These are phyloP conservation scores for Medicago truncatula DNA, from an alignment of 306 rosid genomes.

Conservation along the genomic window MtrunA17r5.0-ANR NC_053048.1:11448501-11449000, in stretches of 20 bases:
- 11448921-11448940: too few species aligned
- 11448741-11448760: conserved; percentile 1
- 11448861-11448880: background rate
- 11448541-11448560: conserved; percentile 37
- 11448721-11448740: conserved; percentile 8
- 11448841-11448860: background rate
- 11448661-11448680: conserved; percentile 27
- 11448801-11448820: background rate
- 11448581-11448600: conserved; percentile 40
- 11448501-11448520: conserved; percentile 32
- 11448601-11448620: conserved; percentile 33
- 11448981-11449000: too few species aligned
- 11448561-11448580: conserved; percentile 41
- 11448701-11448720: conserved; percentile 17
- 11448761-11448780: background rate
- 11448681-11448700: conserved; percentile 9
- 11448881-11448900: too few species aligned
- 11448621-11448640: conserved; percentile 21
- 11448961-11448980: too few species aligned
- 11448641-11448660: conserved; percentile 32
- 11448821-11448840: background rate
- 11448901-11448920: too few species aligned
- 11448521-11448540: conserved; percentile 31
- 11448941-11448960: too few species aligned
- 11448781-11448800: background rate